A percentile compares a stretch with the other conserved stretches of the same genome.
These are phyloP conservation scores for Dendrobium officinale DNA, from an alignment of 106 monocot species.

Conservation along the genomic window DNA sequence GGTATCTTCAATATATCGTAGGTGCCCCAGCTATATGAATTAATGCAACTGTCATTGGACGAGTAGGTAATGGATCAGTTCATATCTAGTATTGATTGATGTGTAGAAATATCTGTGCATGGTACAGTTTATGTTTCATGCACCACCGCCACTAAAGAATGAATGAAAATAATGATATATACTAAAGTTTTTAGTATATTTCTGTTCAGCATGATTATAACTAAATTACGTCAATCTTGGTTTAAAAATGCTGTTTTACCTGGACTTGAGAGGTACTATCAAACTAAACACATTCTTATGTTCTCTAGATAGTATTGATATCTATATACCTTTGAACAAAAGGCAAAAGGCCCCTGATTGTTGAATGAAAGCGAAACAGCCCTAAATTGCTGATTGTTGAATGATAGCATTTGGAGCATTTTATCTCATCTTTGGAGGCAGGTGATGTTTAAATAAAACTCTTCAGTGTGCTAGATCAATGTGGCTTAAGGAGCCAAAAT, in stretches of 20 bases:
- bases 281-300: background rate
- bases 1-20: background rate
- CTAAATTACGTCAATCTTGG: background rate
- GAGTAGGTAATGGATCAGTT: background rate
- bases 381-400: background rate
- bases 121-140: background rate
- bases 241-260: background rate
- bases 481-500: no score
- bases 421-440: background rate
- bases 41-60: background rate
- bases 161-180: background rate
- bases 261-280: background rate
- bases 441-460: background rate
- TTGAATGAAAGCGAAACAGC: background rate
- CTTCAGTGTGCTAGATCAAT: background rate
- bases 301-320: background rate
- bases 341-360: background rate
- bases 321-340: background rate
- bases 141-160: background rate
- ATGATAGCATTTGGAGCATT: background rate
- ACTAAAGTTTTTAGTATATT: background rate
- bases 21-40: background rate
- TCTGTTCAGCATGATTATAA: background rate
- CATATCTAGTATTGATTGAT: background rate
- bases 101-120: background rate